phyloP scores from a whole-genome alignment of 2,329 filamentous ascomycete species.

The Alternaria metachromatica region DNA sequence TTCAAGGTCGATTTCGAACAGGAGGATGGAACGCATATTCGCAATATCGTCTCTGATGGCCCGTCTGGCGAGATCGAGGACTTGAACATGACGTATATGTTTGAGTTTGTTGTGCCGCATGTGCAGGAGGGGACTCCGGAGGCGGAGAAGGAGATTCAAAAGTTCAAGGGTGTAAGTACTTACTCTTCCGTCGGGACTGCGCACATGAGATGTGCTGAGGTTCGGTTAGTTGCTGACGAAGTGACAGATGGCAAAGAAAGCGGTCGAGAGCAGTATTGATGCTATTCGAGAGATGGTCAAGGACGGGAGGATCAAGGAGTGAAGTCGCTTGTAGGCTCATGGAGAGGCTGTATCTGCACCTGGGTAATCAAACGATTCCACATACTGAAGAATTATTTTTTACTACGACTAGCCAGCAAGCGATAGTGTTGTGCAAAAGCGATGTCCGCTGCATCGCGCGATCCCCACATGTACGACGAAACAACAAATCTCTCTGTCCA shows the following conservation, averaged over 20 bases:
- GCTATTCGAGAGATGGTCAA: constrained; percentile 52
- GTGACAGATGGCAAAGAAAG: constrained; percentile 48
- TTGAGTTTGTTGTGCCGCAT: constrained; percentile 50
- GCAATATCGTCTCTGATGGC: constrained; percentile 54
- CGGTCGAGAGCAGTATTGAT: constrained; percentile 53
- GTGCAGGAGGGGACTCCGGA: constrained; percentile 47
- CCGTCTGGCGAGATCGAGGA: constrained; percentile 41
- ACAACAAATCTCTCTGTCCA: neutral
- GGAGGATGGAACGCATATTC: constrained; percentile 51
- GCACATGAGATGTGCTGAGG: neutral
- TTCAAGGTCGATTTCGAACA: constrained; percentile 56
- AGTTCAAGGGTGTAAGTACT: constrained; percentile 30
- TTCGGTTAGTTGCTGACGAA: constrained; percentile 6
- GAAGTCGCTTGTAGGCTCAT: neutral
- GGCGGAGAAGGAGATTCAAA: constrained; percentile 35
- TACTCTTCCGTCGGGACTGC: neutral
- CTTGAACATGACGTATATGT: constrained; percentile 56
- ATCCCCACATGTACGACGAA: neutral
- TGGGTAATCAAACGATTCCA: neutral
- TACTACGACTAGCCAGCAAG: neutral
- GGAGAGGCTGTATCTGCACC: neutral
- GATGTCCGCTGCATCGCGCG: neutral
- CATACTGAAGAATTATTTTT: neutral
- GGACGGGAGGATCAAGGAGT: constrained; percentile 42
- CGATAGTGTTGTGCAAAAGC: neutral